Base-by-base conservation (phyloP, 495 filamentous ascomycete species). In the Talaromyces trachyspermus region DNA sequence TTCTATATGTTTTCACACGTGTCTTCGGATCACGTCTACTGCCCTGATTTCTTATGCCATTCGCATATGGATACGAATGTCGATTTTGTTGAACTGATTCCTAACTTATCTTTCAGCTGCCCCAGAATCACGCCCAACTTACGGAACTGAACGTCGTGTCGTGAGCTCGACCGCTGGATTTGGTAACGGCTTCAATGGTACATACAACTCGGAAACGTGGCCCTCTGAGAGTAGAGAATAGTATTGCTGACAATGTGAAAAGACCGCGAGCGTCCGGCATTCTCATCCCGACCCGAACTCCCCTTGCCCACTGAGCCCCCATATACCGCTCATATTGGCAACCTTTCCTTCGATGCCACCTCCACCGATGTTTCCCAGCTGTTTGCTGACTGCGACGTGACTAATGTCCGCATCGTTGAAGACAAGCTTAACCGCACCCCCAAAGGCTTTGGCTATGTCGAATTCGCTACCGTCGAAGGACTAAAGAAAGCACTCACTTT, bases 391-490 rank as follows among this genome's bases (percentile, higher is more conserved):
- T 98, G 92, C 66, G 73, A 85, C 45, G 81, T 94, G 54, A 84
- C 83, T 12, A 96, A 80, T 57, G 88, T 98, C 46, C 85, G 92
- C 55, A 88, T 98, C 52, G 92, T 97, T 50, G 90, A 95, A 68
- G 92, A 98, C 66, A 91, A 88, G 60, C 71, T 94, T 64, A 86
- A 89, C 54, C 78, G 82, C 52, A 85, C 86, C 57, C 92, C 92
- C 38, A 98, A 98, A 75, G 92, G 92, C 32, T 98, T 98, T 59
- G 92, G 89, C 35, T 98, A 98, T 66, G 89, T 94, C 41, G 94
- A 97, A 59, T 98, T 96, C 58, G 82, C 74, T 48, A 84, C 83
- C 32, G 73, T 90, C 14, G 89, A 95, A 45, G 92, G 94, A 35
- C 70, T 98, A 56, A 89, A 95, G 72, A 85, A 87, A 54, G 94